A percentile compares a stretch with the other conserved stretches of the same genome.
These are phyloP conservation scores for Astrothelium macrocarpum DNA, from an alignment of 495 filamentous ascomycete species.

Conservation along the genomic window DNA sequence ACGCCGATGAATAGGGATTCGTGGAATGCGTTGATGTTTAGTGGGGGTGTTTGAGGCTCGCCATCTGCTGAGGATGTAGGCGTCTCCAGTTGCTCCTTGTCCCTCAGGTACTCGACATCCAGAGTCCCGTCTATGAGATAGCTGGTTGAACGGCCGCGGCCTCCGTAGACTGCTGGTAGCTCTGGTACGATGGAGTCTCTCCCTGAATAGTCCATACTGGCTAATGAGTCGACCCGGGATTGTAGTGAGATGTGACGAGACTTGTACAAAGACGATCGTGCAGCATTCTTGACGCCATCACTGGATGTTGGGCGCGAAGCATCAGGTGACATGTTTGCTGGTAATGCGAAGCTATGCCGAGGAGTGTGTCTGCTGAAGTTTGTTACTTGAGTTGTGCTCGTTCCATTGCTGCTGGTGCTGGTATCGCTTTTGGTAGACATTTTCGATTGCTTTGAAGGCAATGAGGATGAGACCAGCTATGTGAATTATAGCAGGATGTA, in stretches of 20 bases:
- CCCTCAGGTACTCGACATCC: background rate
- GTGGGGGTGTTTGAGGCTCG: background rate
- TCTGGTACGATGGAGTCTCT: conserved; percentile 7
- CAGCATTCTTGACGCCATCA: conserved; percentile 6
- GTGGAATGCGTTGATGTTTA: conserved; percentile 10
- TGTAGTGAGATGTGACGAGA: conserved; percentile 24
- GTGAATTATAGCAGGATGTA: background rate
- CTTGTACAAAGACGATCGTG: conserved; percentile 15
- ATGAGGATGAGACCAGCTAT: background rate
- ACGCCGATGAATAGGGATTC: conserved; percentile 25
- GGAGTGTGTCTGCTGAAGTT: background rate
- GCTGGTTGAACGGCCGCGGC: conserved; percentile 9
- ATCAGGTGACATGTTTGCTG: background rate
- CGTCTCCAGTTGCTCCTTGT: conserved; percentile 1
- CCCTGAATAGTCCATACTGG: conserved; percentile 13
- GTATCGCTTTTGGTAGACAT: background rate
- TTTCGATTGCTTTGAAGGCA: background rate
- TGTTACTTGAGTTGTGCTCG: background rate
- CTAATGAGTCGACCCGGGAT: conserved; percentile 21
- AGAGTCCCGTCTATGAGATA: conserved; percentile 10
- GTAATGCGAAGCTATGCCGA: background rate
- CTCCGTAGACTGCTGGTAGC: conserved; percentile 13
- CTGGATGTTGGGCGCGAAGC: background rate
- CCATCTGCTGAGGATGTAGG: conserved; percentile 1
- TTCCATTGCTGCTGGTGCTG: background rate